Evolutionary conservation across 73 alveolate genomes (phyloP).

Genomic region (Stentor roeselii): DNA sequence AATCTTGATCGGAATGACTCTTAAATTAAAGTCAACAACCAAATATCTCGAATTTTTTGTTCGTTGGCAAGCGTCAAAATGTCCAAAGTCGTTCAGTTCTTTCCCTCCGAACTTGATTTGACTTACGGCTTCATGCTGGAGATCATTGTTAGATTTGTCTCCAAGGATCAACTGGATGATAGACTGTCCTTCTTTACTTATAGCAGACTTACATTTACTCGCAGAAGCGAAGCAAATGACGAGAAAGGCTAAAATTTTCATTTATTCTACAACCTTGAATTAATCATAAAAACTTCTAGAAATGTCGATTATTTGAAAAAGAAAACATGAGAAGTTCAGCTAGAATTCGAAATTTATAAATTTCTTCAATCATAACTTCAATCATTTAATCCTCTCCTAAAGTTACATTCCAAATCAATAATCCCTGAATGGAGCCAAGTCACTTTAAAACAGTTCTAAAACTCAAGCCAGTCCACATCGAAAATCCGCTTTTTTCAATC

Average conservation of each 20-base stretch:
- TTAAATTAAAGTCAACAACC: not conserved
- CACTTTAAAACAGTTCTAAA: not conserved
- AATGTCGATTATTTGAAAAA: too few relatives aligned
- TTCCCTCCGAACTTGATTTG: not conserved
- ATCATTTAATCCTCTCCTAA: too few relatives aligned
- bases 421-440: not conserved
- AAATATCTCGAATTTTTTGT: not conserved
- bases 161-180: not conserved
- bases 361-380: too few relatives aligned
- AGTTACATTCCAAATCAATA: too few relatives aligned
- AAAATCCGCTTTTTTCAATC: not conserved
- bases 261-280: too few relatives aligned
- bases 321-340: too few relatives aligned
- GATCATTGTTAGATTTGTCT: not conserved
- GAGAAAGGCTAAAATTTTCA: too few relatives aligned
- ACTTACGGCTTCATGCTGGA: not conserved
- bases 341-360: too few relatives aligned
- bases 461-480: not conserved
- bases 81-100: constrained; percentile 22
- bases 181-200: not conserved
- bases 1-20: not conserved
- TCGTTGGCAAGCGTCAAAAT: constrained; percentile 4
- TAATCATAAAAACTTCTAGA: too few relatives aligned
- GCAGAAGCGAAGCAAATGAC: not conserved
- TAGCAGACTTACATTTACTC: not conserved